These are phyloP conservation scores for Sugiyamaella americana DNA, from an alignment of 805 yeast species.

Conservation along the genomic window DNA sequence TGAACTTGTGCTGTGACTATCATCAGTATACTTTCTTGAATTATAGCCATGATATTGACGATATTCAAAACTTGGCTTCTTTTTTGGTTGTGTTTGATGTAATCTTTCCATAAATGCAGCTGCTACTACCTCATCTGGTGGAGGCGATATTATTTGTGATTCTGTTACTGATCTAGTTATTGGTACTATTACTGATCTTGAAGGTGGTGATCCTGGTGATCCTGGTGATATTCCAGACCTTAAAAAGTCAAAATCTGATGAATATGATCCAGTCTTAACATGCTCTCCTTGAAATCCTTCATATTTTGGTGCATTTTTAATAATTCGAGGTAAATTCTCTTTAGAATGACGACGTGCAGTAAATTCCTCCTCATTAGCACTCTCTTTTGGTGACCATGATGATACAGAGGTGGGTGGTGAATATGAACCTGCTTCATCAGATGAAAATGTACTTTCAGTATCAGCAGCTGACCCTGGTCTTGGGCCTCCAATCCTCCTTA, in stretches of 20 bases:
- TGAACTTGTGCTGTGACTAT: not conserved
- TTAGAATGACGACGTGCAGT: slow-evolving; percentile 5
- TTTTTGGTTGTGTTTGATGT: slow-evolving; percentile 7
- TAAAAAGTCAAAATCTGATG: not conserved
- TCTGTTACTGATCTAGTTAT: not conserved
- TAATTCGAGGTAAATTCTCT: slow-evolving; percentile 7
- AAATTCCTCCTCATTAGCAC: slow-evolving; percentile 6
- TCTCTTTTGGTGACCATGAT: slow-evolving; percentile 10
- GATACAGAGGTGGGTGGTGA: slow-evolving; percentile 13
- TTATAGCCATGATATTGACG: slow-evolving; percentile 5
- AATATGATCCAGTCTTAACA: not conserved
- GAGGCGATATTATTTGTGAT: not conserved
- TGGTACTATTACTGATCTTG: not conserved
- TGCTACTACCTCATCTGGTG: not conserved
- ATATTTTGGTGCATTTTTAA: slow-evolving; percentile 4
- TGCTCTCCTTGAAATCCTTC: not conserved
- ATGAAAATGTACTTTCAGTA: slow-evolving; percentile 3
- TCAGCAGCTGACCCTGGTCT: slow-evolving; percentile 4
- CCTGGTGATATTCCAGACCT: no score
- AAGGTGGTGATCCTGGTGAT: no score
- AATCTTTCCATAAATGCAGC: not conserved
- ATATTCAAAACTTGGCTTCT: slow-evolving; percentile 12
- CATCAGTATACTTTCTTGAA: not conserved
- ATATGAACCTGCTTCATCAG: slow-evolving; percentile 1
- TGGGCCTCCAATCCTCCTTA: slow-evolving; percentile 2